Evolutionary conservation across 345 rosid species (phyloP).

Genomic region (Cochlearia excelsa): DNA sequence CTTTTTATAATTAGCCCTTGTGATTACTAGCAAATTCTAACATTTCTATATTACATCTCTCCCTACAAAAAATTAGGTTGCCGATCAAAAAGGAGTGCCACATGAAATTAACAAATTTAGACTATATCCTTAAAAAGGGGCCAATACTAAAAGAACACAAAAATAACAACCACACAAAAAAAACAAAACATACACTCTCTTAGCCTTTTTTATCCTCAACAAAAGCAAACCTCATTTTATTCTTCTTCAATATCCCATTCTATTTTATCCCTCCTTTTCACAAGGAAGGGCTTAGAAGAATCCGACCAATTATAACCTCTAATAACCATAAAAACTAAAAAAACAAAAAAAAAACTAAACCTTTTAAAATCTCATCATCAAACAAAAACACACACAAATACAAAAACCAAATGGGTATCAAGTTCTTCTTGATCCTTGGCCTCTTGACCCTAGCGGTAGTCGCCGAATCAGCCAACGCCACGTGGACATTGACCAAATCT

Average conservation of each 20-base stretch:
- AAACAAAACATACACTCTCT: slow-evolving; percentile 14
- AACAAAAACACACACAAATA: neutral
- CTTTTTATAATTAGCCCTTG: no score
- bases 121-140: slow-evolving; percentile 17
- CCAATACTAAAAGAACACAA: slow-evolving; percentile 14
- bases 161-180: slow-evolving; percentile 37
- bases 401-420: slow-evolving; percentile 38
- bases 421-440: slow-evolving; percentile 35
- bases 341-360: neutral
- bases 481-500: slow-evolving; percentile 27
- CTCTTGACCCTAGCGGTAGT: slow-evolving; percentile 33
- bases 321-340: slow-evolving; percentile 6
- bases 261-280: slow-evolving; percentile 35
- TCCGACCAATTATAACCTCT: neutral
- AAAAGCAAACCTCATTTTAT: slow-evolving; percentile 22
- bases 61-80: neutral
- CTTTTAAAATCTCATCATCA: slow-evolving; percentile 8
- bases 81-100: slow-evolving; percentile 32
- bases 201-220: slow-evolving; percentile 29
- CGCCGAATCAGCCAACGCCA: slow-evolving; percentile 33
- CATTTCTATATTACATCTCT: neutral
- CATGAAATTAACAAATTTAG: slow-evolving; percentile 19
- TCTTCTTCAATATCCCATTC: slow-evolving; percentile 26
- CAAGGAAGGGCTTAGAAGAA: slow-evolving; percentile 43
- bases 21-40: slow-evolving; percentile 2